phyloP scores from a whole-genome alignment of 306 rosid species.

The Fragaria iinumae region DNA sequence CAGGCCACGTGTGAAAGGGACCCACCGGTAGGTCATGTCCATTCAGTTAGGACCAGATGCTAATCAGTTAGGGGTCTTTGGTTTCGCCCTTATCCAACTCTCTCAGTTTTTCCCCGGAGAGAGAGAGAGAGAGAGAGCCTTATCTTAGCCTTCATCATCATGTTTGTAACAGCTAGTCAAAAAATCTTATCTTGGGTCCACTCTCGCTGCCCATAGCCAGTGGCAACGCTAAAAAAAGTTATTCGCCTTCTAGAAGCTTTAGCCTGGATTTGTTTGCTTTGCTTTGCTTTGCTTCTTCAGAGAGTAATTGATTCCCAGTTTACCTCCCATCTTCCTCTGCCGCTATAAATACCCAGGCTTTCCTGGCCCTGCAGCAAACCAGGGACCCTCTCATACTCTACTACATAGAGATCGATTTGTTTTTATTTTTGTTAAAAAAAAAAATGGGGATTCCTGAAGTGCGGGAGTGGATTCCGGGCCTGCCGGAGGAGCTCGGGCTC shows the following conservation, averaged over 20 bases:
- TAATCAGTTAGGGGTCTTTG: background rate
- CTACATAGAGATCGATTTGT: background rate
- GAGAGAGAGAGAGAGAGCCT: background rate
- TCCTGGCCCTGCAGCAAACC: too few relatives aligned
- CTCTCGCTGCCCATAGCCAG: background rate
- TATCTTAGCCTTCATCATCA: background rate
- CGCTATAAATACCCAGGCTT: background rate
- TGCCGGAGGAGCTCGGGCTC: slow-evolving; percentile 50
- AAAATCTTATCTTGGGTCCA: background rate
- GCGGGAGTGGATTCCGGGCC: slow-evolving; percentile 39
- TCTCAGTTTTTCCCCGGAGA: too few relatives aligned
- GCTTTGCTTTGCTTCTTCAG: background rate
- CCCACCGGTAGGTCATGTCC: background rate
- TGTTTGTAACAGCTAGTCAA: background rate
- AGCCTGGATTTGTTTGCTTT: background rate
- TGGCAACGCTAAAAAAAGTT: background rate
- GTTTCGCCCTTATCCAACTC: background rate
- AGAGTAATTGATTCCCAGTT: background rate
- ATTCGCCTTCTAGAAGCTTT: slow-evolving; percentile 4
- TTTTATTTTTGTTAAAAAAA: background rate
- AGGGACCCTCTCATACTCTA: background rate
- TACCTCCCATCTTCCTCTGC: background rate
- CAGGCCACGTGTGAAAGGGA: background rate
- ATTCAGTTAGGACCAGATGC: background rate
- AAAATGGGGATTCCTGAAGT: background rate